Evolutionary conservation across 108 stramenopile species (phyloP), one percentile per base, ranked within the genome.

Genomic region (Schizochytrium sp.): DNA sequence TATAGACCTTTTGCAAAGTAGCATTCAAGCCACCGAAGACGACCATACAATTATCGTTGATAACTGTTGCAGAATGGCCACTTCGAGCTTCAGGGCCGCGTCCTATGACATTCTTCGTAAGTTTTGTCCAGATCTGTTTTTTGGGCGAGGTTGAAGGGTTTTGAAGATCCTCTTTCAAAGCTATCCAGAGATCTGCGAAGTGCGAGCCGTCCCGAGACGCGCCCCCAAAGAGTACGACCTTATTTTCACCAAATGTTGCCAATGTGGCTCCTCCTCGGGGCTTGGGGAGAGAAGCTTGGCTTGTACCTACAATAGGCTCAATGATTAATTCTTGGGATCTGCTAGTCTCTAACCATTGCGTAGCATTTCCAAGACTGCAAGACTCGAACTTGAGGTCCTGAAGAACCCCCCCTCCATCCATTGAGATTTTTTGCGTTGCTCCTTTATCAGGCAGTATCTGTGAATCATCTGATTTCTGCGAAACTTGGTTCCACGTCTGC

Each of bases 201-300:
- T 83, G 50, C 2, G 53, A 10, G 28, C 76, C 76, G 55, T 83
- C 76, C n/a, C 76, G 47, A 0, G 50, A 5, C 10, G 76, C 76
- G 12, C 76, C 76, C 10, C 76, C 76, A 83, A 83, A 83, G 47
- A 83, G 50, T 53, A 83, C 76, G 76, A 83, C n/a, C 28, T 55
- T 44, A 38, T 69, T 44, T 28, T 44, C 64, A 13, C 28, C 28
- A 28, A 28, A 28, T 28, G 28, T 28, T 28, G 28, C 28, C 28
- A 28, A 28, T 28, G 28, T 28, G 28, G 28, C 28, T 28, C 28
- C 28, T 28, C 28, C 28, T 28, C 28, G 28, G 28, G 28, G 28
- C 28, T 28, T 28, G 28, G 28, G 28, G 28, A 28, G 28, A 28
- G 28, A 28, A 28, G 28, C 28, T 28, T 28, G 28, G 28, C 28